Base-by-base conservation (phyloP, 306 rosid genomes). In the Quercus aquifolioides region DNA sequence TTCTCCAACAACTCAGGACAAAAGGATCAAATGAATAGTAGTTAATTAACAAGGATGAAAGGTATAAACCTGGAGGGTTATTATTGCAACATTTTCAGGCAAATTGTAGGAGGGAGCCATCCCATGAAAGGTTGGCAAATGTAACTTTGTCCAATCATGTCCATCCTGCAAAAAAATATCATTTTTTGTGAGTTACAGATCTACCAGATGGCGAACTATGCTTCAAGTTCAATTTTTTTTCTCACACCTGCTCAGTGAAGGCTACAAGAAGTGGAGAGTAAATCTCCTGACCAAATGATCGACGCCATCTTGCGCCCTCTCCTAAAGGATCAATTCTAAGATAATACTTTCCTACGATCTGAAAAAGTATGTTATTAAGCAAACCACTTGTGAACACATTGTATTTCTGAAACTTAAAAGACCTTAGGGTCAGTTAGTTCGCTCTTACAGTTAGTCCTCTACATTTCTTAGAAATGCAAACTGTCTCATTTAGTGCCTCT, bases 301-400 rank as follows among this genome's bases (percentile, higher is more conserved):
- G 93, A 77, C 97, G 94, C 98, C 98, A 94, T 81, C 84, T 91
- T 14, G 93, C 92, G 71, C 98, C 97, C 76, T 91, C 92, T 80
- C 94, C 97, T 15, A 82, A 64, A 30, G 91, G 93, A 64, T 94
- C 98, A 5, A 94, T 86, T 87, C 93, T 88, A 86, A 87, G 89
- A 78, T 92, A 94, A 78, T 83, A 81, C 80, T 86, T 94, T 30
- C 98, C 98, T 59, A 85, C 78, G 41, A 92, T 88, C 98, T 94
- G 90, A 55, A 76, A 6, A 58, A 65, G 59, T 67, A 72, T 57
- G 43, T 49, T 28, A 74, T 77, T 60, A 46, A 57, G 25, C 65
- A 68, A 79, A 59, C 14, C 46, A 41, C 14, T 31, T 74, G 57
- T 26, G 55, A 55, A 82, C 78, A 70, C 65, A 52, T 43, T 28